phyloP scores from a whole-genome alignment of 805 yeast genomes.

The Starmerella sp. region DNA sequence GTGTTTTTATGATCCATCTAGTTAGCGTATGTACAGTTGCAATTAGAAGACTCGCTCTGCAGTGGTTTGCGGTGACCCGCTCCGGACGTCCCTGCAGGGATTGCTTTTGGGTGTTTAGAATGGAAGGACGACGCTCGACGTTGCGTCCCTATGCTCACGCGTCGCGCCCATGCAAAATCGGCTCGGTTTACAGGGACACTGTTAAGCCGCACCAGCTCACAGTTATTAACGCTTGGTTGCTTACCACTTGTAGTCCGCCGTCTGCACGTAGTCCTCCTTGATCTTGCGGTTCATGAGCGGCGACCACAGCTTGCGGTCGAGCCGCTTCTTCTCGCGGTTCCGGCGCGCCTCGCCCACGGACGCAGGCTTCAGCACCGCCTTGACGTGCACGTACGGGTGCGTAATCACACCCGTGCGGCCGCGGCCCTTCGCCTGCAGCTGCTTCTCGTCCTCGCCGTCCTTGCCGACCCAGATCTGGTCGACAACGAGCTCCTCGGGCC shows the following conservation, averaged over 20 bases:
- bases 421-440: constrained; percentile 77
- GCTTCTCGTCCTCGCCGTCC: constrained; percentile 62
- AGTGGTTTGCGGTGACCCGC: neutral
- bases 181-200: too few relatives aligned
- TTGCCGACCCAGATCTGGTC: constrained; percentile 85
- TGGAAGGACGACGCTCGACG: too few relatives aligned
- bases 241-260: constrained; percentile 31
- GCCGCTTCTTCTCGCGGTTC: constrained; percentile 36
- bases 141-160: too few relatives aligned
- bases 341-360: constrained; percentile 46
- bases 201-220: too few relatives aligned
- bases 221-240: too few relatives aligned
- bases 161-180: too few relatives aligned
- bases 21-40: neutral
- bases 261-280: constrained; percentile 28
- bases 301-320: constrained; percentile 42
- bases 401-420: constrained; percentile 74
- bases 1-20: neutral
- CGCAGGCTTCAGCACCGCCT: constrained; percentile 61
- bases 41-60: neutral
- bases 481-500: constrained; percentile 54
- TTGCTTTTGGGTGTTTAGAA: too few relatives aligned
- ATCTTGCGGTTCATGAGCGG: constrained; percentile 31
- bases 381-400: constrained; percentile 70
- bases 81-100: neutral